A percentile compares a stretch with the other conserved stretches of the same genome.
These are phyloP conservation scores for Echinochloa phyllopogon DNA, from an alignment of 176 grass and related monocot species.

Conservation along the genomic window DNA sequence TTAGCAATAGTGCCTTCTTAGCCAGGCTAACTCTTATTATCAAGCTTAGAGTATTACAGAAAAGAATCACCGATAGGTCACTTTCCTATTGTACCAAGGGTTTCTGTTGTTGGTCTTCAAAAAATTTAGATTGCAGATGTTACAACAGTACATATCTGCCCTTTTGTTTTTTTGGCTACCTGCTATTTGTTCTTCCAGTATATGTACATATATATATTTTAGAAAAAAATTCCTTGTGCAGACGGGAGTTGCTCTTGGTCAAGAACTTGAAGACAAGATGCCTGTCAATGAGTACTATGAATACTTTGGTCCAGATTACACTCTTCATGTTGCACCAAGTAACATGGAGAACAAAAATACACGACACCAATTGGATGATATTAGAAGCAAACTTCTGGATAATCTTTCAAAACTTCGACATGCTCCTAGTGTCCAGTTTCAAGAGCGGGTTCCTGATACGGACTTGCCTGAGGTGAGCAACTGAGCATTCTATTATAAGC, in stretches of 20 bases:
- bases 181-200: slow-evolving; percentile 10
- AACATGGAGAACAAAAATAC: slow-evolving; percentile 99
- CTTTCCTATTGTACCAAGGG: background rate
- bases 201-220: background rate
- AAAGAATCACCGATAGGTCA: background rate
- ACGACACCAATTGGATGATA: slow-evolving; percentile 65
- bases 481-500: slow-evolving; percentile 15
- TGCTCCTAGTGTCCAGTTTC: slow-evolving; percentile 95
- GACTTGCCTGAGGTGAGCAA: slow-evolving; percentile 80
- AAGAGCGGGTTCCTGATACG: slow-evolving; percentile 79
- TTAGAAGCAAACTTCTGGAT: slow-evolving; percentile 76
- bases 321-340: slow-evolving; percentile 87
- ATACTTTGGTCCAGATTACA: slow-evolving; percentile 97
- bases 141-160: background rate
- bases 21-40: background rate
- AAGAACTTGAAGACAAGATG: slow-evolving; percentile 88
- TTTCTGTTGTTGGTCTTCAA: background rate
- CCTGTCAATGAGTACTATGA: slow-evolving; percentile 83
- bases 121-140: background rate
- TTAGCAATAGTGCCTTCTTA: background rate
- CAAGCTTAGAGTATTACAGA: background rate
- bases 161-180: slow-evolving; percentile 6
- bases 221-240: slow-evolving; percentile 24
- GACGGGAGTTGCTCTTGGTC: slow-evolving; percentile 86
- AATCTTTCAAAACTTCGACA: slow-evolving; percentile 89